Evolutionary conservation across 768 basidiomycete species (phyloP), one percentile per base, ranked within the genome.

Genomic region (Tephrocybe sp.): DNA sequence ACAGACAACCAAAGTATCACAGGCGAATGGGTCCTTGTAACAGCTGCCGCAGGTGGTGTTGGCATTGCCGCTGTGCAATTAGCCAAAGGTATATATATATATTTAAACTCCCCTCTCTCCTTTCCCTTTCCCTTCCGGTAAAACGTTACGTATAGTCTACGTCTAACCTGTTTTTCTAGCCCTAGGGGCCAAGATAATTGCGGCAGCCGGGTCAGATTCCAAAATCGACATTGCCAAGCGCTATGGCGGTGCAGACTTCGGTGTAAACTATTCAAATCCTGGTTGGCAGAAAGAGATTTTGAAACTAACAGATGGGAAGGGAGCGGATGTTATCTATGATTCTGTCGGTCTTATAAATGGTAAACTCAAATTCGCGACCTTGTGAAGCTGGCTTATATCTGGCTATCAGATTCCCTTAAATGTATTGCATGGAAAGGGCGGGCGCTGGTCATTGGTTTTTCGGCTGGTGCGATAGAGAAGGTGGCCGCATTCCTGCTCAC

Each of bases 351-450:
- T 84, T 58, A 85, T 93, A 50, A 76, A 77, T 63, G 87, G 84
- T 79, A 59, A 39, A 68, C 59, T 18, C 13, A 27, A 26, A 36
- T 5, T 26, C 12, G 30, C n/a, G 41, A 9, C 39, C 6, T 9
- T 5, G 34, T 36, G 9, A 3, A n/a, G n/a, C n/a, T n/a, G n/a
- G n/a, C 18, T 44, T 19, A 44, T 9, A 30, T 19, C 49, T 7
- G 42, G 47, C 32, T 1, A 24, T 15, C 37, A 90, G 93, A 92
- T 64, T 87, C 79, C 38, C 63, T 98, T 49, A 98, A 95, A 64
- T 96, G 93, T 64, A 90, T 94, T 49, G 89, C 88, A 0, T 98
- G 95, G 86, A 94, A 95, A 64, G 93, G 95, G 1, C 81, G 96
- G 12, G 86, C 89, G 1, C 60, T 99, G 9, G 89, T 98, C 16